These are phyloP conservation scores for Gaeumannomyces sp. DNA, from an alignment of 2,329 filamentous ascomycete species.

Conservation along the genomic window DNA sequence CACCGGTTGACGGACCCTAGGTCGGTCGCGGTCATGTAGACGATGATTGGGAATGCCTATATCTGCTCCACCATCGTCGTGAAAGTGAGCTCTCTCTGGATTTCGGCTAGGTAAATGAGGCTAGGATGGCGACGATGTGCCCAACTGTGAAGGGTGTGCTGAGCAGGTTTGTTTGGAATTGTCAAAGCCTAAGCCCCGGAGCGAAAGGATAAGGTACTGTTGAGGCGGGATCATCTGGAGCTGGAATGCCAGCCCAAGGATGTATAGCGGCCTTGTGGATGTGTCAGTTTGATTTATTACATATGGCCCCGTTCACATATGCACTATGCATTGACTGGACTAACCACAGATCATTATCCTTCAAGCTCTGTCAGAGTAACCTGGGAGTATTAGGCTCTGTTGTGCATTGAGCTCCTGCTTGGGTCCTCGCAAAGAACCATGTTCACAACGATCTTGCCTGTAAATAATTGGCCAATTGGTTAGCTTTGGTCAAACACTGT, in stretches of 20 bases:
- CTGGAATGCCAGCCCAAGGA: slow-evolving; percentile 46
- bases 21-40: slow-evolving; percentile 40
- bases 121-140: slow-evolving; percentile 31
- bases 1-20: slow-evolving; percentile 32
- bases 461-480: background rate
- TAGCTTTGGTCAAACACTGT: background rate
- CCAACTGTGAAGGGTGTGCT: slow-evolving; percentile 46
- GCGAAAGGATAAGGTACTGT: slow-evolving; percentile 53
- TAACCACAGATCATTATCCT: slow-evolving; percentile 26
- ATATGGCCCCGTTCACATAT: too few species aligned
- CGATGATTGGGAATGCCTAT: slow-evolving; percentile 55
- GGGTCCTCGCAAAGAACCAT: slow-evolving; percentile 53
- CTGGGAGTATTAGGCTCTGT: slow-evolving; percentile 45
- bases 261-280: slow-evolving; percentile 38
- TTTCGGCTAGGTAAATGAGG: slow-evolving; percentile 34
- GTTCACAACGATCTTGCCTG: slow-evolving; percentile 55
- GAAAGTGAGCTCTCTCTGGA: slow-evolving; percentile 43
- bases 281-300: background rate
- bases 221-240: slow-evolving; percentile 44
- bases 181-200: slow-evolving; percentile 50
- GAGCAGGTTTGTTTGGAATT: slow-evolving; percentile 58
- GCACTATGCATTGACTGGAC: background rate
- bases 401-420: slow-evolving; percentile 54
- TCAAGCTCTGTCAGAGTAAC: slow-evolving; percentile 44
- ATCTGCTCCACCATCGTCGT: slow-evolving; percentile 44